phyloP scores from a whole-genome alignment of 441 rosid species.

The Viola pubescens region DNA sequence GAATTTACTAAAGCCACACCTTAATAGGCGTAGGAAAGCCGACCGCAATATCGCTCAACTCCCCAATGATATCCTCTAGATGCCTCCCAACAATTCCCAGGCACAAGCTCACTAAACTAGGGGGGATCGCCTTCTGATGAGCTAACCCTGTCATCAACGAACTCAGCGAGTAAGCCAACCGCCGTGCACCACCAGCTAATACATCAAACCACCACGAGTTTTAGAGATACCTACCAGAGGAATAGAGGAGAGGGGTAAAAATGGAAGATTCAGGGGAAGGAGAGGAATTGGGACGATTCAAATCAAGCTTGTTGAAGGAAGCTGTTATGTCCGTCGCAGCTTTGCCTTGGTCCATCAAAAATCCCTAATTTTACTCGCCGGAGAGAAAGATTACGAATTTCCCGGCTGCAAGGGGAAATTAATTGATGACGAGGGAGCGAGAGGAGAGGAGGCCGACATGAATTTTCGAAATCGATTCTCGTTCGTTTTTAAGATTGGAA shows the following conservation, averaged over 20 bases:
- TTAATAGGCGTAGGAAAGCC: constrained; percentile 60
- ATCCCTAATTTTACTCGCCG: background rate
- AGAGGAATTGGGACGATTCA: constrained; percentile 26
- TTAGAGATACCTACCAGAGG: constrained; percentile 30
- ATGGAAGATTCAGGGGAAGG: constrained; percentile 12
- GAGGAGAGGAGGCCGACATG: background rate
- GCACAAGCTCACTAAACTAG: constrained; percentile 64
- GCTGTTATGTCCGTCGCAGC: constrained; percentile 22
- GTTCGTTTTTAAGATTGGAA: too few relatives aligned
- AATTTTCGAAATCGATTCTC: background rate
- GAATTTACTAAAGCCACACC: constrained; percentile 28
- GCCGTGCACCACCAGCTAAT: background rate
- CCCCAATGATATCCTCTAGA: constrained; percentile 62
- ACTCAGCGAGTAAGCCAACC: constrained; percentile 2
- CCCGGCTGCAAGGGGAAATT: background rate
- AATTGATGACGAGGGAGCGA: background rate
- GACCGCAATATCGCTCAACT: constrained; percentile 51
- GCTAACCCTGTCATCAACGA: constrained; percentile 28
- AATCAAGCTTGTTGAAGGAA: constrained; percentile 39
- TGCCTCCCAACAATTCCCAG: constrained; percentile 73
- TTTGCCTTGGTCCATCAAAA: constrained; percentile 40
- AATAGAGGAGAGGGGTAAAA: constrained; percentile 19
- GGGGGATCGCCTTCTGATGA: constrained; percentile 35
- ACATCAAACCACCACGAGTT: background rate
- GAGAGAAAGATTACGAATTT: background rate